Conservation (phyloP, 371 early-diverging fungal species). For the Lichtheimia ornata region DNA sequence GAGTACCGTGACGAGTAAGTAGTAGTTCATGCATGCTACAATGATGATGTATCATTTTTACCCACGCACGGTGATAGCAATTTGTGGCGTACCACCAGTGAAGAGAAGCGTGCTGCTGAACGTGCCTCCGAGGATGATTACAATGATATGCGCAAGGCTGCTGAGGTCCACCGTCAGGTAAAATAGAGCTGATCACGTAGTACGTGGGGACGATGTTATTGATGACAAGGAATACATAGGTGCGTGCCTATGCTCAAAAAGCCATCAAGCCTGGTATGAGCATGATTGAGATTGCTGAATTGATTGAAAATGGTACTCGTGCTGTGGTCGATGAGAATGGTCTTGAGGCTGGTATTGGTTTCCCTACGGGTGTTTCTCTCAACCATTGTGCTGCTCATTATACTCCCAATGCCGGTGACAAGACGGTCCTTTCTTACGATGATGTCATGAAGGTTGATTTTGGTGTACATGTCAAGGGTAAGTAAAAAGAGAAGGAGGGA, state of each 20-base stretch:
- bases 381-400: slow-evolving; percentile 99
- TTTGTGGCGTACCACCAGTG: slow-evolving; percentile 76
- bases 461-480: slow-evolving; percentile 97
- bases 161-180: slow-evolving; percentile 91
- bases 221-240: slow-evolving; percentile 19
- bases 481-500: slow-evolving; percentile 3
- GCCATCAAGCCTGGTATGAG: slow-evolving; percentile 96
- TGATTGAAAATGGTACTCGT: slow-evolving; percentile 96
- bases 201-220: background rate
- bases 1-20: slow-evolving; percentile 79
- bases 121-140: slow-evolving; percentile 63
- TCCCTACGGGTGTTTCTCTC: slow-evolving; percentile 98
- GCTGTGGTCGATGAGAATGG: slow-evolving; percentile 90
- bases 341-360: slow-evolving; percentile 92
- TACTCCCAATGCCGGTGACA: slow-evolving; percentile 98
- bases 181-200: background rate
- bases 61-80: slow-evolving; percentile 47
- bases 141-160: slow-evolving; percentile 86
- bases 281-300: slow-evolving; percentile 92
- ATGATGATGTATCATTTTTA: no score
- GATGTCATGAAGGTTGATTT: slow-evolving; percentile 99
- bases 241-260: slow-evolving; percentile 84
- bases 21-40: background rate
- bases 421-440: slow-evolving; percentile 84
- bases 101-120: slow-evolving; percentile 78